Evolutionary conservation across 2,329 filamentous ascomycete species (phyloP).

Genomic region (Phialocephala sp.): DNA sequence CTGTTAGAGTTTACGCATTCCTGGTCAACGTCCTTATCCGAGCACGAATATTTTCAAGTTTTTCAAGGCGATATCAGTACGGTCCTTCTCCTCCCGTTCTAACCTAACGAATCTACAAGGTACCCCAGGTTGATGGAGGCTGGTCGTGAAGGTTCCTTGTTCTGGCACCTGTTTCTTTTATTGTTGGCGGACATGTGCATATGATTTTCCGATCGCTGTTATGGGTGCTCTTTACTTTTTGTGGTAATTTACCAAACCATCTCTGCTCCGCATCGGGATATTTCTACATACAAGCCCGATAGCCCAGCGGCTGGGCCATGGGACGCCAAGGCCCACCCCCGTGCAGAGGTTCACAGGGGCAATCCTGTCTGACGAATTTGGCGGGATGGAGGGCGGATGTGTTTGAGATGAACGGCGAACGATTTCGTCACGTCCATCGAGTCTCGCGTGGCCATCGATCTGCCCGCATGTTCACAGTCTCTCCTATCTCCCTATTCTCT

Average conservation of each 20-base stretch:
- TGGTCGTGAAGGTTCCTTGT: not conserved
- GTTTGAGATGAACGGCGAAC: not conserved
- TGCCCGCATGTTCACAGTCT: not conserved
- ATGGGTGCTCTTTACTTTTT: not conserved
- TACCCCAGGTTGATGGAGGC: slow-evolving; percentile 1
- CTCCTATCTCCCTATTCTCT: not conserved
- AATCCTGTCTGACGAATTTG: not conserved
- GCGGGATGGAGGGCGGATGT: not conserved
- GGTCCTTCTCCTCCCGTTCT: not conserved
- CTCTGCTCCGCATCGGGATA: not conserved
- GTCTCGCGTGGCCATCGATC: not conserved
- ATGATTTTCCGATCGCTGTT: slow-evolving; percentile 6
- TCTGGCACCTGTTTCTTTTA: not conserved
- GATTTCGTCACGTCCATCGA: not conserved
- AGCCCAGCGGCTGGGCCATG: not conserved
- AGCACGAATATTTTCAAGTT: not conserved
- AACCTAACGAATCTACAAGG: slow-evolving; percentile 1
- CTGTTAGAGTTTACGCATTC: not conserved
- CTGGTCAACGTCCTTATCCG: not conserved
- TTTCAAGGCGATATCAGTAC: not conserved
- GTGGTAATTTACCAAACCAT: not conserved
- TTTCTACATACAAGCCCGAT: too few species aligned
- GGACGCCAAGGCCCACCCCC: not conserved
- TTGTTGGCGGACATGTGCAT: not conserved
- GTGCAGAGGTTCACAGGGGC: not conserved